Percentiles rank a stretch among this genome's conserved stretches.
phyloP scores from a whole-genome alignment of 2,329 filamentous ascomycete genomes.

The Trichoderma sp. region DNA sequence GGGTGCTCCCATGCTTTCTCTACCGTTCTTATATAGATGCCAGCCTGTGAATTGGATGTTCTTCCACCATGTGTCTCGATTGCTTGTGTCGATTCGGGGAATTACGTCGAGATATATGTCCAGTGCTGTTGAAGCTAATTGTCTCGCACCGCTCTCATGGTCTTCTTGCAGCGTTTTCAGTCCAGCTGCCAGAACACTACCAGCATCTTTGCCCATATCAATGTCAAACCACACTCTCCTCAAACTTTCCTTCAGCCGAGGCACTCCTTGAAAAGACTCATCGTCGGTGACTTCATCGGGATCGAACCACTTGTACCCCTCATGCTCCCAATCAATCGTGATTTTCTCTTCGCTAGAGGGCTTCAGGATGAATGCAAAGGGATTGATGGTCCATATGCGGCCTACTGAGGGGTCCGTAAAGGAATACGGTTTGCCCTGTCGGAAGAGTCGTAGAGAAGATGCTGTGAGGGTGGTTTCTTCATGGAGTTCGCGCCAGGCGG shows the following conservation, averaged over 20 bases:
- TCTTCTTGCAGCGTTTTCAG: conserved; percentile 55
- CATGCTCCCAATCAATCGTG: conserved; percentile 63
- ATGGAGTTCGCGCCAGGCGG: conserved; percentile 62
- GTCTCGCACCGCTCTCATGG: conserved; percentile 59
- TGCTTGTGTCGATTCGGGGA: conserved; percentile 32
- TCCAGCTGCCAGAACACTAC: conserved; percentile 46
- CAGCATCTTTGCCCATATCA: conserved; percentile 49
- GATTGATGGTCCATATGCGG: conserved; percentile 63
- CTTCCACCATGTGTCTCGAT: conserved; percentile 53
- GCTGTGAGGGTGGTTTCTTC: conserved; percentile 62
- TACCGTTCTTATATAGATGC: conserved; percentile 65
- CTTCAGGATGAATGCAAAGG: conserved; percentile 60
- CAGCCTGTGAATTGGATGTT: conserved; percentile 58
- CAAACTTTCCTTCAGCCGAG: conserved; percentile 58
- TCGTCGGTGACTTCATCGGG: conserved; percentile 51
- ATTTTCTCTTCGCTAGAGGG: conserved; percentile 47
- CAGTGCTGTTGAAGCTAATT: conserved; percentile 58
- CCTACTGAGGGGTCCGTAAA: conserved; percentile 55
- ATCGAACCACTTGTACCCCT: conserved; percentile 58
- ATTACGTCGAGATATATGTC: conserved; percentile 50
- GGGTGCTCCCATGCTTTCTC: conserved; percentile 66
- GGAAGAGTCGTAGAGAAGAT: conserved; percentile 50
- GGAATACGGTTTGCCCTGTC: conserved; percentile 59
- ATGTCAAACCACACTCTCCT: conserved; percentile 61
- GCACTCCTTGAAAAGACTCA: conserved; percentile 53